A percentile compares a stretch with the other conserved stretches of the same genome.
Evolutionary conservation across 129 eudicot species (phyloP).

Genomic region (Apium graveolens): DNA sequence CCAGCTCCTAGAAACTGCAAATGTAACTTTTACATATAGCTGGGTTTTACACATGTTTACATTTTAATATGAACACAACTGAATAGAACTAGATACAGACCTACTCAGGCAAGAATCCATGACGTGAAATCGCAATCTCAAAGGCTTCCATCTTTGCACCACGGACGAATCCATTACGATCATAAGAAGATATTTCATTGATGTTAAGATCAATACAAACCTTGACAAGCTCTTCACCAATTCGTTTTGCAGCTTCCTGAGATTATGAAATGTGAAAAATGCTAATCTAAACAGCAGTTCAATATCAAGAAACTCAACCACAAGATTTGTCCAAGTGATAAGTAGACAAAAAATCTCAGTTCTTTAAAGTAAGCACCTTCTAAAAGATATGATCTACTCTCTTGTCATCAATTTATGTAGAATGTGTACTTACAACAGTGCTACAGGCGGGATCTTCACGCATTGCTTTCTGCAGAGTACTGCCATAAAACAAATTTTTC

Average conservation of each 20-base stretch:
- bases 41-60: neutral
- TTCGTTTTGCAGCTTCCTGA: constrained; percentile 75
- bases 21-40: neutral
- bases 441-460: constrained; percentile 48
- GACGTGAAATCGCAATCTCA: constrained; percentile 64
- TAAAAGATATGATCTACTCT: neutral
- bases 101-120: constrained; percentile 67
- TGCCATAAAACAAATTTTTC: constrained; percentile 74
- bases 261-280: constrained; percentile 13
- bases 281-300: neutral
- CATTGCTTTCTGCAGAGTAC: constrained; percentile 66
- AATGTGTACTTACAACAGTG: constrained; percentile 47
- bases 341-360: neutral
- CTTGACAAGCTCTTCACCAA: constrained; percentile 92
- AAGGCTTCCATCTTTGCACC: constrained; percentile 83
- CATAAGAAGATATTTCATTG: constrained; percentile 57
- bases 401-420: neutral
- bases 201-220: constrained; percentile 58
- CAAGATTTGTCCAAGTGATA: neutral
- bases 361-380: neutral
- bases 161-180: constrained; percentile 68
- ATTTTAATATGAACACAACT: neutral
- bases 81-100: neutral
- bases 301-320: neutral
- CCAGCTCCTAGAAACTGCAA: neutral